A percentile compares a stretch with the other conserved stretches of the same genome.
These are phyloP conservation scores for Periconia sp. DNA, from an alignment of 2,329 filamentous ascomycete species.

Conservation along the genomic window DNA sequence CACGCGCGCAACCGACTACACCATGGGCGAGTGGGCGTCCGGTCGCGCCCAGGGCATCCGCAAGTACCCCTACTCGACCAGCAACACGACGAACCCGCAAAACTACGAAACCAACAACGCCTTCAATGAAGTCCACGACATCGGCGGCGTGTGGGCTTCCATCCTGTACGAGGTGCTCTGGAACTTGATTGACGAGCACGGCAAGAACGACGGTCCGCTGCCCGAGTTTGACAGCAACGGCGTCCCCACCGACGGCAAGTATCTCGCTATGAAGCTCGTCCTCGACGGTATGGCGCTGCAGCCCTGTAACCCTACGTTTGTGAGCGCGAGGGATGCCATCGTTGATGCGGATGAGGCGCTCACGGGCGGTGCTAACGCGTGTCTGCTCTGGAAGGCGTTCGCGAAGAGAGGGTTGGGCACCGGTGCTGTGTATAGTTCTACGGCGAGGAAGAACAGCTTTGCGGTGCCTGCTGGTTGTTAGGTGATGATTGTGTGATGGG, in stretches of 20 bases:
- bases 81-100: conserved; percentile 52
- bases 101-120: conserved; percentile 51
- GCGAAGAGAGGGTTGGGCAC: conserved; percentile 59
- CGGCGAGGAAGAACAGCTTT: conserved; percentile 22
- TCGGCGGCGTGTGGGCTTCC: conserved; percentile 57
- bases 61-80: conserved; percentile 55
- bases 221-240: conserved; percentile 49
- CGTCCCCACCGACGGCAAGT: conserved; percentile 57
- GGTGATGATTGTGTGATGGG: neutral
- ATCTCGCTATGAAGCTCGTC: conserved; percentile 56
- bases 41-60: conserved; percentile 52
- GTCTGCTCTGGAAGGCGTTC: conserved; percentile 58
- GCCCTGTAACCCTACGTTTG: conserved; percentile 59
- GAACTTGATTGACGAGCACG: conserved; percentile 60
- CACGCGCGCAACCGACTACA: conserved; percentile 50
- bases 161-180: conserved; percentile 60
- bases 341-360: conserved; percentile 57
- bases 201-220: conserved; percentile 49
- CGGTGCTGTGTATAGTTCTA: conserved; percentile 24
- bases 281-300: conserved; percentile 57
- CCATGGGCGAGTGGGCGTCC: conserved; percentile 55
- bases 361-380: conserved; percentile 55
- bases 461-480: conserved; percentile 17
- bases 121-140: conserved; percentile 47
- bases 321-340: conserved; percentile 58